Percentiles rank a stretch among this genome's conserved stretches.
phyloP scores from a whole-genome alignment of 805 yeast genomes.

The Yamadazyma insecticola region DNA sequence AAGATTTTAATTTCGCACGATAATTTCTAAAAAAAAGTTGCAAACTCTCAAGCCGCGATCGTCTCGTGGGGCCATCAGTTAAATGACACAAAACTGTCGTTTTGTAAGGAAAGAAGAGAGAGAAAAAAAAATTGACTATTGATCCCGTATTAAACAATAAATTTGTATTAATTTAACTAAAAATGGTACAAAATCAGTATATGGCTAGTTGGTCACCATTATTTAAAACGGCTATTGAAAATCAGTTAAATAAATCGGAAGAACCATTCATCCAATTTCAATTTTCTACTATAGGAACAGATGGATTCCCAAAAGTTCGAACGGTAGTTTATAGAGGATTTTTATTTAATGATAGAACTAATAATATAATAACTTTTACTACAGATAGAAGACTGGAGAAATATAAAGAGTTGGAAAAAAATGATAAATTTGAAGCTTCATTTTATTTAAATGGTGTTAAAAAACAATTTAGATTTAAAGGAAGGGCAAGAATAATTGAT shows the following conservation, averaged over 20 bases:
- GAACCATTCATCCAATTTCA: slow-evolving; percentile 57
- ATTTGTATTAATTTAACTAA: too few relatives aligned
- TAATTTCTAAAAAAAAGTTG: too few relatives aligned
- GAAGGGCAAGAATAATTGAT: slow-evolving; percentile 50
- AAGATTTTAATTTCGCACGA: too few relatives aligned
- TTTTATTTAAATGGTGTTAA: slow-evolving; percentile 60
- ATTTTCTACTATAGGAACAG: slow-evolving; percentile 58
- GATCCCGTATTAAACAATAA: too few relatives aligned
- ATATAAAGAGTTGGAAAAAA: slow-evolving; percentile 44
- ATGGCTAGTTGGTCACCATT: slow-evolving; percentile 76
- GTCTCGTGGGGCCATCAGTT: too few relatives aligned
- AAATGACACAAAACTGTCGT: too few relatives aligned
- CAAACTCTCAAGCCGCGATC: too few relatives aligned
- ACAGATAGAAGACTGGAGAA: slow-evolving; percentile 72
- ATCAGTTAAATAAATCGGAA: slow-evolving; percentile 16
- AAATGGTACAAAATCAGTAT: slow-evolving; percentile 25
- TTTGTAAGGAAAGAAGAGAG: too few relatives aligned
- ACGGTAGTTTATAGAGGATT: slow-evolving; percentile 74
- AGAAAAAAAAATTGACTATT: too few relatives aligned
- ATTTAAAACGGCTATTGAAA: slow-evolving; percentile 28
- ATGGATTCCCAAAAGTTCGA: slow-evolving; percentile 57
- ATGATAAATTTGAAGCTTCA: slow-evolving; percentile 68
- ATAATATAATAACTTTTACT: slow-evolving; percentile 63
- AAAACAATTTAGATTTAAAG: slow-evolving; percentile 72
- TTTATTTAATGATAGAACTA: slow-evolving; percentile 61